phyloP scores from a whole-genome alignment of 2,329 filamentous ascomycete genomes.

The Seiridium cupressi region DNA sequence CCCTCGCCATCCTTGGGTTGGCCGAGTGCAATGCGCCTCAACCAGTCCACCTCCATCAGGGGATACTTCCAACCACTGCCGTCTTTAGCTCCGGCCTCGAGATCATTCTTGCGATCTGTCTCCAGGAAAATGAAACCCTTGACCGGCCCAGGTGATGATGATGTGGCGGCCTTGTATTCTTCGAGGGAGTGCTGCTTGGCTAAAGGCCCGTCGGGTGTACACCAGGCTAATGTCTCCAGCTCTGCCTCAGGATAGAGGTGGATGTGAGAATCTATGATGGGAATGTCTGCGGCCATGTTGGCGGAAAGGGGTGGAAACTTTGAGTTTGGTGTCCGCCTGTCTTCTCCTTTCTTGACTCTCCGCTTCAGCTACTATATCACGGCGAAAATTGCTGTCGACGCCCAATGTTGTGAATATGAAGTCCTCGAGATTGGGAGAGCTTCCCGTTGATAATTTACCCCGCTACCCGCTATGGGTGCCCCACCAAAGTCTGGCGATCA shows the following conservation, averaged over 20 bases:
- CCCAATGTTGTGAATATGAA: neutral
- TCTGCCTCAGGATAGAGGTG: conserved; percentile 79
- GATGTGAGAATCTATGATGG: conserved; percentile 86
- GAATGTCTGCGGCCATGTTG: conserved; percentile 36
- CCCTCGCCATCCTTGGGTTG: conserved; percentile 55
- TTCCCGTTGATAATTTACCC: neutral
- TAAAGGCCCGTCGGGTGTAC: conserved; percentile 56
- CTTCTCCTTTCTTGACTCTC: neutral
- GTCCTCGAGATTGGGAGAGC: neutral
- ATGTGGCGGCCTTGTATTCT: conserved; percentile 56
- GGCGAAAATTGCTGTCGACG: no score
- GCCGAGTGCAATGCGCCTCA: conserved; percentile 65
- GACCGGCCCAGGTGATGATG: conserved; percentile 40
- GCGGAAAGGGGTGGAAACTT: no score
- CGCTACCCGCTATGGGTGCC: neutral
- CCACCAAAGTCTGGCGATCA: conserved; percentile 3
- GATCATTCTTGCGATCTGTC: conserved; percentile 69
- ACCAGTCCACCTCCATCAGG: conserved; percentile 69
- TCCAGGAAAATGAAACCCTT: conserved; percentile 81
- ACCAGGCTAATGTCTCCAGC: conserved; percentile 68
- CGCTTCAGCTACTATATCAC: neutral
- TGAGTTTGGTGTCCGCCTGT: neutral
- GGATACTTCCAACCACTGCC: conserved; percentile 64
- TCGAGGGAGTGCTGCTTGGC: conserved; percentile 61
- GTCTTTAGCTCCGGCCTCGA: conserved; percentile 43